Conservation (phyloP, 345 rosid species). For the Acer saccharum region DNA sequence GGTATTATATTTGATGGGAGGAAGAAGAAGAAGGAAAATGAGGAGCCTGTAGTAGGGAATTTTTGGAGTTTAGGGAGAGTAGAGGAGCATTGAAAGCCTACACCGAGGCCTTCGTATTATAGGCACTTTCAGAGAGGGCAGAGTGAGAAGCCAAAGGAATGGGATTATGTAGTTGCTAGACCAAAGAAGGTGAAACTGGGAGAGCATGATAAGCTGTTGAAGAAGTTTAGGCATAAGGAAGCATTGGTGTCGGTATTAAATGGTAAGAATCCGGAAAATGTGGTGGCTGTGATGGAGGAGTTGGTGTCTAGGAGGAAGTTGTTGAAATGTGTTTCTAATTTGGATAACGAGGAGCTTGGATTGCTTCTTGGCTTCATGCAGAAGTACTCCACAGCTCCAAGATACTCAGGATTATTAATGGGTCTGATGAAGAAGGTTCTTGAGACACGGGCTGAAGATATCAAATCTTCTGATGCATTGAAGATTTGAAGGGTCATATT, state of each 20-base stretch:
- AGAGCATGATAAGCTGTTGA: constrained; percentile 80
- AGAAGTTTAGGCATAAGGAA: constrained; percentile 87
- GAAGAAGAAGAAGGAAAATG: constrained; percentile 59
- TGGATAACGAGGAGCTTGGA: constrained; percentile 70
- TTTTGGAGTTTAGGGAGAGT: constrained; percentile 41
- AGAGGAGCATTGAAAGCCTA: constrained; percentile 47
- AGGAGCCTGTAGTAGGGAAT: constrained; percentile 31
- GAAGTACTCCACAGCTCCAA: constrained; percentile 66
- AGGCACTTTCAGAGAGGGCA: constrained; percentile 90
- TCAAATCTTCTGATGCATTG: constrained; percentile 53
- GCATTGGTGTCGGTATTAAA: constrained; percentile 67
- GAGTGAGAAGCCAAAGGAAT: constrained; percentile 68
- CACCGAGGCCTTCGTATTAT: constrained; percentile 54
- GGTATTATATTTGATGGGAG: constrained; percentile 75
- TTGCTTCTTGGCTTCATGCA: constrained; percentile 68
- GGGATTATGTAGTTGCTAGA: constrained; percentile 67
- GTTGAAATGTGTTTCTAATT: constrained; percentile 62
- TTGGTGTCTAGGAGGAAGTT: constrained; percentile 82
- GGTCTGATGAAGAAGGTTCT: constrained; percentile 75
- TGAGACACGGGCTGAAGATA: constrained; percentile 66
- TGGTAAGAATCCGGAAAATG: constrained; percentile 65
- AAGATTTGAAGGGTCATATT: constrained; percentile 53
- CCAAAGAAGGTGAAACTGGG: constrained; percentile 75
- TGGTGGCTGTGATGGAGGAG: constrained; percentile 91
- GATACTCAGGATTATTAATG: constrained; percentile 71